A percentile compares a stretch with the other conserved stretches of the same genome.
These are phyloP conservation scores for Persicaria maculosa DNA, from an alignment of 148 eudicot genomes.

Conservation along the genomic window DNA sequence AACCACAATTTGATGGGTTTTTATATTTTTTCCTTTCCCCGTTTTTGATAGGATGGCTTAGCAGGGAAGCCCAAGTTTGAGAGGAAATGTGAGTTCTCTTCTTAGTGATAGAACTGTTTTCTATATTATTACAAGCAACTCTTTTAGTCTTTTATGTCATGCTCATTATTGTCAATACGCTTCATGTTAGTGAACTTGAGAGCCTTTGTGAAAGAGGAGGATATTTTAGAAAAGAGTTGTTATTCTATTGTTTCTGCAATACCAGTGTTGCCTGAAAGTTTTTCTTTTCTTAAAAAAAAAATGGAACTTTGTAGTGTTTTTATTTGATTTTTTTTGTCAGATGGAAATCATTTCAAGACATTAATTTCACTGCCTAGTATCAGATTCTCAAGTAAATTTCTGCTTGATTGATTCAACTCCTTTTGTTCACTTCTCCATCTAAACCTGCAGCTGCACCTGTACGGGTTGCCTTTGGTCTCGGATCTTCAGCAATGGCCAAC, in stretches of 20 bases:
- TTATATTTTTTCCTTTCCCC: neutral
- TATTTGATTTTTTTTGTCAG: neutral
- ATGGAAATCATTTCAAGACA: neutral
- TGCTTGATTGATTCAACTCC: constrained; percentile 3
- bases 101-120: neutral
- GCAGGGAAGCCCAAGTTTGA: constrained; percentile 39
- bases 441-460: constrained; percentile 30
- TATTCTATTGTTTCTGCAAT: neutral
- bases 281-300: neutral
- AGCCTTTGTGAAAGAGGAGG: neutral
- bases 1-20: neutral
- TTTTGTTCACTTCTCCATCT: constrained; percentile 10
- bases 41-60: constrained; percentile 43
- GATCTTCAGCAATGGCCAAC: constrained; percentile 30
- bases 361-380: neutral
- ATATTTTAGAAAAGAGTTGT: neutral
- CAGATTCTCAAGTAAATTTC: neutral
- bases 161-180: neutral
- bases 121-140: neutral
- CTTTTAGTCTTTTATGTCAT: neutral
- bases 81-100: constrained; percentile 47
- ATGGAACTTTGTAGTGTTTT: neutral
- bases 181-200: neutral
- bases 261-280: neutral
- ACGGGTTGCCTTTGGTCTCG: constrained; percentile 60